phyloP scores from a whole-genome alignment of 2,329 filamentous ascomycete genomes.

The Talaromyces sp. region DNA sequence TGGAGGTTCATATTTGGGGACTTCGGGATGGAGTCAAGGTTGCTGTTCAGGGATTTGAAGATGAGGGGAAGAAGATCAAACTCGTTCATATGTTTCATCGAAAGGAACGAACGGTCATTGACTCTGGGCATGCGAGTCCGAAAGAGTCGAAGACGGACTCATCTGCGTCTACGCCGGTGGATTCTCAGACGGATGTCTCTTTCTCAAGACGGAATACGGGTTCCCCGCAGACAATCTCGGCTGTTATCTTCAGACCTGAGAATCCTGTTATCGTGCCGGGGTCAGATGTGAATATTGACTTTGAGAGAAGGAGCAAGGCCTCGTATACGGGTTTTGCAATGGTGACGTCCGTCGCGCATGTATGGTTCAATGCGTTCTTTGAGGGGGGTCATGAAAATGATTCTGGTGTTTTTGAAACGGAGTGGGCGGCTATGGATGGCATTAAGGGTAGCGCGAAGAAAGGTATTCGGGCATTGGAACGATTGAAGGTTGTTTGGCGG shows the following conservation, averaged over 20 bases:
- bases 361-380: conserved; percentile 97
- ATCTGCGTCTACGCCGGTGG: conserved; percentile 11
- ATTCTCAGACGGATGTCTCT: conserved; percentile 20
- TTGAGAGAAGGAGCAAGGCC: conserved; percentile 82
- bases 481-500: conserved; percentile 83
- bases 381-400: conserved; percentile 75
- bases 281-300: conserved; percentile 86
- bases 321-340: conserved; percentile 78
- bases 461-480: conserved; percentile 79
- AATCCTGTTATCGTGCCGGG: conserved; percentile 71
- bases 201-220: conserved; percentile 40
- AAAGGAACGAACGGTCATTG: conserved; percentile 63
- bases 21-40: conserved; percentile 85
- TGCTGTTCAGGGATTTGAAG: conserved; percentile 77
- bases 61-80: conserved; percentile 88
- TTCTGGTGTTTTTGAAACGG: conserved; percentile 70
- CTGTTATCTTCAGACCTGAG: conserved; percentile 75
- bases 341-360: conserved; percentile 89
- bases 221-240: conserved; percentile 61
- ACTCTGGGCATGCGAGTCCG: conserved; percentile 48
- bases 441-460: conserved; percentile 88
- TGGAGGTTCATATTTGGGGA: conserved; percentile 90
- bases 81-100: conserved; percentile 77
- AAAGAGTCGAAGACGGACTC: conserved; percentile 17
- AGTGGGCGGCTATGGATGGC: conserved; percentile 85